A percentile compares a stretch with the other conserved stretches of the same genome.
phyloP scores from a whole-genome alignment of 1,139 yeast genomes.

The Geotrichum cucujoidarum region DNA sequence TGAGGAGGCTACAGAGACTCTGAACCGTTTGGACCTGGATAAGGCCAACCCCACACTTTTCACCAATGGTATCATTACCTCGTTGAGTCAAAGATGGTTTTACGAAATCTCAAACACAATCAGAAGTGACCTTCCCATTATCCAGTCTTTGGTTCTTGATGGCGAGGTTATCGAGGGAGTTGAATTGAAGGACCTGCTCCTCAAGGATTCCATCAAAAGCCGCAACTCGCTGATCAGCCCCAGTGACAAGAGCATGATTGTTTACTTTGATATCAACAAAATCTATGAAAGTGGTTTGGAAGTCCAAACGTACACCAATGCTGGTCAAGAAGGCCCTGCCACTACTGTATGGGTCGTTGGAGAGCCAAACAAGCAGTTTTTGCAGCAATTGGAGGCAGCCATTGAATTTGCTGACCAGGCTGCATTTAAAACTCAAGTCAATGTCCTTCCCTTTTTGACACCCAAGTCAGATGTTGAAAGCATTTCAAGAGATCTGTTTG shows the following conservation, averaged over 20 bases:
- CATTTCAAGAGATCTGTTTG: neutral
- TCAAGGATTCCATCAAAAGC: slow-evolving; percentile 23
- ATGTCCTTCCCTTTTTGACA: slow-evolving; percentile 30
- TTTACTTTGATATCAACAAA: slow-evolving; percentile 24
- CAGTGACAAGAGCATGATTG: slow-evolving; percentile 24
- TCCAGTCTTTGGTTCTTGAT: slow-evolving; percentile 27
- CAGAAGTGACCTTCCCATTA: slow-evolving; percentile 30
- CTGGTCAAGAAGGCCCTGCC: slow-evolving; percentile 16
- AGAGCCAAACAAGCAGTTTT: slow-evolving; percentile 41
- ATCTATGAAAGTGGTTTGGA: slow-evolving; percentile 14
- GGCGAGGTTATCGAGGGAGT: slow-evolving; percentile 19
- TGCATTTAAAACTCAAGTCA: slow-evolving; percentile 37
- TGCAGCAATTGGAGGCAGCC: slow-evolving; percentile 44
- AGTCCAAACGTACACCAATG: slow-evolving; percentile 4
- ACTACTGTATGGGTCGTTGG: slow-evolving; percentile 54
- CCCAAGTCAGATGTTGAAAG: neutral
- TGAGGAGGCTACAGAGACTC: slow-evolving; percentile 32
- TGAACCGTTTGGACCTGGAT: slow-evolving; percentile 39
- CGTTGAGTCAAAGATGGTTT: slow-evolving; percentile 42
- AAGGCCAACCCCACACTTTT: slow-evolving; percentile 48
- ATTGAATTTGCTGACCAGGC: slow-evolving; percentile 31
- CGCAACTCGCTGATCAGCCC: slow-evolving; percentile 40
- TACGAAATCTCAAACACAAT: slow-evolving; percentile 36
- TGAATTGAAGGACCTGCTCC: slow-evolving; percentile 14
- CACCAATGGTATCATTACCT: slow-evolving; percentile 64